These are phyloP conservation scores for Candida insectorum DNA, from an alignment of 805 yeast genomes.

Conservation along the genomic window DNA sequence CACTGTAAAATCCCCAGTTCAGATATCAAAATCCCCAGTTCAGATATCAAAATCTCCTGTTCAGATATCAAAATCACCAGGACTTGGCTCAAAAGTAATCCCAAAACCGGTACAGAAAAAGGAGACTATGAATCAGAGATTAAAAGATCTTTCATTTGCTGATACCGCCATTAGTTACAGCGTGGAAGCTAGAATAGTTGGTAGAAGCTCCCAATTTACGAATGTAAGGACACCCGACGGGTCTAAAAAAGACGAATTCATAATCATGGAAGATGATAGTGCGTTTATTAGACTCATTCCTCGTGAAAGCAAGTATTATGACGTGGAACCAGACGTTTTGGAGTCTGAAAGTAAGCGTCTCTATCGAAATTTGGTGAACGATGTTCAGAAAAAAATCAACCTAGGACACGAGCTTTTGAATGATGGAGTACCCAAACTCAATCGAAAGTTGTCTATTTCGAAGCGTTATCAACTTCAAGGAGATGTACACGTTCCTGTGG, in stretches of 20 bases:
- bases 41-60: too few species aligned
- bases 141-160: slow-evolving; percentile 29
- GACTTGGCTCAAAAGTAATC: too few species aligned
- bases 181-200: slow-evolving; percentile 35
- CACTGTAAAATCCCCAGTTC: background rate
- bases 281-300: slow-evolving; percentile 26
- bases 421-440: slow-evolving; percentile 6
- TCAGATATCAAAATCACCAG: too few species aligned
- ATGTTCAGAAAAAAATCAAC: slow-evolving; percentile 25
- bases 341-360: slow-evolving; percentile 29
- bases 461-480: slow-evolving; percentile 19
- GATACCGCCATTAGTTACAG: slow-evolving; percentile 33
- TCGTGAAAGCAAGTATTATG: slow-evolving; percentile 16
- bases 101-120: too few species aligned
- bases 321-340: slow-evolving; percentile 21
- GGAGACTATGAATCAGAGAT: slow-evolving; percentile 4
- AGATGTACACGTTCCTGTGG: too few species aligned
- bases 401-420: slow-evolving; percentile 21
- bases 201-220: slow-evolving; percentile 32
- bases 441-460: slow-evolving; percentile 16
- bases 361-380: slow-evolving; percentile 23
- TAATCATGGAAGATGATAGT: slow-evolving; percentile 29
- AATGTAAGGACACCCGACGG: slow-evolving; percentile 9
- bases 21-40: too few species aligned
- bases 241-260: slow-evolving; percentile 27